These are phyloP conservation scores for Vicia villosa DNA, from an alignment of 306 rosid species.

Conservation along the genomic window DNA sequence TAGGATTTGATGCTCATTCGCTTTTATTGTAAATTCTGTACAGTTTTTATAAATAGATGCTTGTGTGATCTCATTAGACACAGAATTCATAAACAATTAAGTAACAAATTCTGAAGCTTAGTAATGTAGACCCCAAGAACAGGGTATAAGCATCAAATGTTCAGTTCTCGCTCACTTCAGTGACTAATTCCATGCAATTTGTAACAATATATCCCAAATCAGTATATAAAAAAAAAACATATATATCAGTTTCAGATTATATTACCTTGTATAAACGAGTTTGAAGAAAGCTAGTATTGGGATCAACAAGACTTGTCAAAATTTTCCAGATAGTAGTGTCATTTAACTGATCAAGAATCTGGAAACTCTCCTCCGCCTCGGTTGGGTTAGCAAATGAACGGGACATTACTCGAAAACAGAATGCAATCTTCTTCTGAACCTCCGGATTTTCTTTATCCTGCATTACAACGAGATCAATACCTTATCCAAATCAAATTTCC, in stretches of 20 bases:
- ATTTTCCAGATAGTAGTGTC: slow-evolving; percentile 91
- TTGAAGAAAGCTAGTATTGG: slow-evolving; percentile 74
- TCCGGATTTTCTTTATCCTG: slow-evolving; percentile 93
- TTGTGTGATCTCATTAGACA: background rate
- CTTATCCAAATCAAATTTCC: slow-evolving; percentile 37
- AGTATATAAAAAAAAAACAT: slow-evolving; percentile 16
- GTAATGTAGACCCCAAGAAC: slow-evolving; percentile 12
- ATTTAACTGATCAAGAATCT: slow-evolving; percentile 87
- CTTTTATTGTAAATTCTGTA: background rate
- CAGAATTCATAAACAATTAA: background rate
- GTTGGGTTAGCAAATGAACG: slow-evolving; percentile 87
- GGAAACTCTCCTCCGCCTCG: slow-evolving; percentile 91
- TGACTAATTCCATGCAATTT: slow-evolving; percentile 22
- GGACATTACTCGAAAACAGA: slow-evolving; percentile 83
- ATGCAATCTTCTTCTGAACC: slow-evolving; percentile 74
- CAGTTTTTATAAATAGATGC: background rate
- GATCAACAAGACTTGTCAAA: slow-evolving; percentile 78
- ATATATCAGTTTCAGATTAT: slow-evolving; percentile 33
- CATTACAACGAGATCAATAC: slow-evolving; percentile 48
- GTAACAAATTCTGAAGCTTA: slow-evolving; percentile 35
- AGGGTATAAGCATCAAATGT: slow-evolving; percentile 9
- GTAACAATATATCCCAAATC: slow-evolving; percentile 17
- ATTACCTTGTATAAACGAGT: slow-evolving; percentile 66
- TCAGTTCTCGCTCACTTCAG: slow-evolving; percentile 20
- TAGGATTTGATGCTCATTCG: background rate